Evolutionary conservation across 441 rosid genomes (phyloP), one percentile per base, ranked within the genome.

Genomic region (Gossypium schwendimanii): DNA sequence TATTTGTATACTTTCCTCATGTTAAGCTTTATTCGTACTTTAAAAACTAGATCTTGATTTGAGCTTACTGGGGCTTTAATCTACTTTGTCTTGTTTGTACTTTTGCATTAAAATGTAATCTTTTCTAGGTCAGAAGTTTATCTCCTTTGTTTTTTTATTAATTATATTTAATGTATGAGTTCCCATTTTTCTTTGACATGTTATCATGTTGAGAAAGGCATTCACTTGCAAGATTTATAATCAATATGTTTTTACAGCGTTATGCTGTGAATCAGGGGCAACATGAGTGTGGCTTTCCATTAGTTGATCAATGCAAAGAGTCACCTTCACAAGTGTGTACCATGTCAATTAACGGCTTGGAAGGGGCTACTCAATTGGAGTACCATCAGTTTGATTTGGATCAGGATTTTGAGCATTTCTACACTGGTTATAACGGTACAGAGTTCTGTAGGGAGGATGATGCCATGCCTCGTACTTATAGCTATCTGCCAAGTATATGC

Each of bases 311-410:
- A 0, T 80, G 92, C 87, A 91, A 89, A 81, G 87, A 81, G 49
- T 77, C 89, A 12, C 81, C 86, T 41, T 75, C 87, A 44, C 86
- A 81, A 49, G 77, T 71, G 70, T 86, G 74, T 18, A 39, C 41
- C 70, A 58, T 76, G 74, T 52, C 63, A 39, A 55, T 78, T 47
- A 86, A 81, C 83, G 80, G 78, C 73, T 72, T 82, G 39, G 89
- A 82, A 74, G 93, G 84, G 74, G 76, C 79, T 21, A 47, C 79
- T 72, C 84, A 83, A 52, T 72, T 87, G 87, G 94, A 91, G 47
- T 91, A 83, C 73, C 83, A 80, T 82, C 91, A 83, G 71, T 93
- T 76, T 83, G 97, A 88, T 77, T 73, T 87, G 77, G 91, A 88
- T 49, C 92, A 81, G 74, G 91, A 86, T 62, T 86, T 87, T 76